Conservation (phyloP, 176 grass and related monocot species). For the Tillandsia leiboldiana region DNA sequence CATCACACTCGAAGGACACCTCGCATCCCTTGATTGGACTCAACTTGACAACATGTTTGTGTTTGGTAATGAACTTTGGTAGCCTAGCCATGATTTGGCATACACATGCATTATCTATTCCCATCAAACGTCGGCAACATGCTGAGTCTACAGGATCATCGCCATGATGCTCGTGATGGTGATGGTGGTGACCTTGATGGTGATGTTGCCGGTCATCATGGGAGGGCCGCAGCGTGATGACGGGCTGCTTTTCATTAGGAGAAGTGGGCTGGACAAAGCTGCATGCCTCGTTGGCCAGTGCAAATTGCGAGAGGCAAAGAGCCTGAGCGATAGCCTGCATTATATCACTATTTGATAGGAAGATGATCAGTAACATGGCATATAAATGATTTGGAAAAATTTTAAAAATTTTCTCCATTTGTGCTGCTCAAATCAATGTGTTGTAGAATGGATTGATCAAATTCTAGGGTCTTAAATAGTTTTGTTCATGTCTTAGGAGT, state of each 20-base stretch:
- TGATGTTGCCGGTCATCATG: neutral
- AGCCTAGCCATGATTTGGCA: constrained; percentile 43
- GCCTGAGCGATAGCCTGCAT: constrained; percentile 27
- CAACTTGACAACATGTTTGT: constrained; percentile 46
- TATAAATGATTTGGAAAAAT: neutral
- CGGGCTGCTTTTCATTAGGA: neutral
- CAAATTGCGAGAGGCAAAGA: constrained; percentile 65
- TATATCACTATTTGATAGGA: neutral
- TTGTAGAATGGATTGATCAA: neutral
- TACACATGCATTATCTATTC: constrained; percentile 53
- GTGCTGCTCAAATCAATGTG: constrained; percentile 2
- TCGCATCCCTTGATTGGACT: constrained; percentile 43
- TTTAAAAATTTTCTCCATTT: constrained; percentile 17
- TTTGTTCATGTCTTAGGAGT: neutral
- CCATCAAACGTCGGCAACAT: constrained; percentile 58
- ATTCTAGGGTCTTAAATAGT: constrained; percentile 34
- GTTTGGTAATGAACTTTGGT: constrained; percentile 43
- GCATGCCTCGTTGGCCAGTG: constrained; percentile 59
- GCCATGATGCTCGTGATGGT: neutral
- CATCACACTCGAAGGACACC: constrained; percentile 50
- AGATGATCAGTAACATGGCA: constrained; percentile 11
- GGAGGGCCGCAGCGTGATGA: neutral
- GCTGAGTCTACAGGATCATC: constrained; percentile 27
- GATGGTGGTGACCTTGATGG: neutral
- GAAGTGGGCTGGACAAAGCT: constrained; percentile 10